Evolutionary conservation across 1,139 yeast genomes (phyloP), one percentile per base, ranked within the genome.

Genomic region (Diutina siamensis): DNA sequence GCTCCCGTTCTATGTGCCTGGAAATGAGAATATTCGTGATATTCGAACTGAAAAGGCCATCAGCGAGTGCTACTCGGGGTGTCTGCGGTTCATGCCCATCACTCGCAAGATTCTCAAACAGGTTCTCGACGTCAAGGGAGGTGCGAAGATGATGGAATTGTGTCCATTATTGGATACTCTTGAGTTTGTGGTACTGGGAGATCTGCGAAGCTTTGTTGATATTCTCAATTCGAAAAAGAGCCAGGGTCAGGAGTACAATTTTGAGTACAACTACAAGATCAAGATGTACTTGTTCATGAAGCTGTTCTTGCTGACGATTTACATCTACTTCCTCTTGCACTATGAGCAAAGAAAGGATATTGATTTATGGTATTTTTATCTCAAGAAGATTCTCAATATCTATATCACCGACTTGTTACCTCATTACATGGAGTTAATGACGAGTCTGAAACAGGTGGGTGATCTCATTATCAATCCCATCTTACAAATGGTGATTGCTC

Each of bases 381-480:
- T 56, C 36, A 59, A 61, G 35, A 68, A 68, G 46, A 48, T 63
- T 3, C 44, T 63, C 18, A 47, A 59, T 0, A 53, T 57, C 2
- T 45, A 53, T 5, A 51, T 57, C 44, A 51, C 58, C 8, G 70
- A 65, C 27, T 54, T 66, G 46, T 47, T 65, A 17, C 69, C 70
- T 3, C 56, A 55, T 17, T 55, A 58, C 44, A 52, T 55, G 46
- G 58, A 59, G n/a, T 54, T 70, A 40, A 54, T 67, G 44, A 48
- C 49, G 41, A 59, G 60, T 42, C 59, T n/a, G 57, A 57, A 46
- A 3, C 15, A 17, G 5, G 22, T 60, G 25, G 67, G 69, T 48
- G 77, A 72, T 49, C 59, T 67, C 57, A 51, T 66, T 5, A 51
- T 73, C 12, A 68, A 72, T 38, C 78, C 78, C 1, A 55, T 61